Conservation (phyloP, 768 basidiomycete species). For the Dioszegia crocea region DNA sequence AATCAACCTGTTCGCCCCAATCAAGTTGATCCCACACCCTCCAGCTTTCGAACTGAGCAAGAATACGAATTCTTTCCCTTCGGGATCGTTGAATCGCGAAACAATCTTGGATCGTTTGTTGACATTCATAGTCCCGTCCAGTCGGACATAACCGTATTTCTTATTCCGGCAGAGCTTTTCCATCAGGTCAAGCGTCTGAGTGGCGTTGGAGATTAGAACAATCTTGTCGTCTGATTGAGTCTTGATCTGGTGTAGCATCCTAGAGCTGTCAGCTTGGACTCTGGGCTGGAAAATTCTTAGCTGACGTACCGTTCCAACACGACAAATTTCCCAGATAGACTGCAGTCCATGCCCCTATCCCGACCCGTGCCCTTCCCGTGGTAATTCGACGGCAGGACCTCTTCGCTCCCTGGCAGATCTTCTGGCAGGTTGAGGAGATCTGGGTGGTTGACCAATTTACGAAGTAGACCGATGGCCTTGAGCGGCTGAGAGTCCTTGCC, state of each 20-base stretch:
- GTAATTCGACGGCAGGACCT: conserved; percentile 76
- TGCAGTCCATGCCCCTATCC: conserved; percentile 60
- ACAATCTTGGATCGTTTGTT: conserved; percentile 82
- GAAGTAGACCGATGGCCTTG: conserved; percentile 88
- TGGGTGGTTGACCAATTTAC: conserved; percentile 94
- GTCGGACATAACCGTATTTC: conserved; percentile 84
- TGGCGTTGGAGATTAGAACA: conserved; percentile 93
- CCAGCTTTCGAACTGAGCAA: conserved; percentile 50
- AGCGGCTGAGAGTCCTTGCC: conserved; percentile 88
- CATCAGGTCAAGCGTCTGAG: conserved; percentile 88
- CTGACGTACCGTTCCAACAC: conserved; percentile 78
- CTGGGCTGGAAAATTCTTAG: background rate
- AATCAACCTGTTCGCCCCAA: conserved; percentile 50
- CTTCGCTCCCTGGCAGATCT: conserved; percentile 76
- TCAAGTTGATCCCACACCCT: conserved; percentile 51
- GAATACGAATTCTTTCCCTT: conserved; percentile 50
- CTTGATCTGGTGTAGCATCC: conserved; percentile 78
- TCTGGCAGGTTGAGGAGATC: conserved; percentile 79
- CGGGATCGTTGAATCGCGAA: conserved; percentile 50
- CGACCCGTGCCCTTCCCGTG: conserved; percentile 39
- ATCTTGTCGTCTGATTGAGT: conserved; percentile 88
- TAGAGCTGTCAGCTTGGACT: conserved; percentile 40
- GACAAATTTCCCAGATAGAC: conserved; percentile 86
- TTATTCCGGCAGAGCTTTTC: conserved; percentile 81
- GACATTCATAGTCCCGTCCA: conserved; percentile 93